A percentile compares a stretch with the other conserved stretches of the same genome.
phyloP scores from a whole-genome alignment of 176 grass and related monocot genomes.

The Hsuehochloa calcarea region DNA sequence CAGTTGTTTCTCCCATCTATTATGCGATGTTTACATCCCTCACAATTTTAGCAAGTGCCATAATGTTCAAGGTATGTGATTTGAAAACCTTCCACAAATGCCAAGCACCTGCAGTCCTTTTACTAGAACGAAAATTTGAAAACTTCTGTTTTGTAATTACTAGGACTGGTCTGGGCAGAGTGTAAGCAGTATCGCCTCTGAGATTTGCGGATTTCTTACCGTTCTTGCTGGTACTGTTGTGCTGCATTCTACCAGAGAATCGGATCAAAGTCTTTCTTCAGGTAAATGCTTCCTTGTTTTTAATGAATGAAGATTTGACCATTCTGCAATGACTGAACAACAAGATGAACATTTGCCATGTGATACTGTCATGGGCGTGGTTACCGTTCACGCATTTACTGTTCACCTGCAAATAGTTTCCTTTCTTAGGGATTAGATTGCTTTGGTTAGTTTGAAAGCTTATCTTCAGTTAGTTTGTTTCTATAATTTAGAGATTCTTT shows the following conservation, averaged over 20 bases:
- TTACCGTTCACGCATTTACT: no score
- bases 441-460: no score
- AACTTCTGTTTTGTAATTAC: conserved; percentile 9
- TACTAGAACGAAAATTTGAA: not conserved
- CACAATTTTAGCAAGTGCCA: conserved; percentile 94
- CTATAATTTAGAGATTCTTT: no score
- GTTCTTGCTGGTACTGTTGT: conserved; percentile 84
- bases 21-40: conserved; percentile 98
- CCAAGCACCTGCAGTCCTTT: not conserved
- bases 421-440: no score
- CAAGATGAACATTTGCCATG: conserved; percentile 5
- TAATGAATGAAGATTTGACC: not conserved
- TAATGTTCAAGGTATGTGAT: conserved; percentile 91
- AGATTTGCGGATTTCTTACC: conserved; percentile 90
- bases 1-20: conserved; percentile 95
- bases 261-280: conserved; percentile 59
- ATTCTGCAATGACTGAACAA: not conserved
- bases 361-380: no score
- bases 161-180: conserved; percentile 98
- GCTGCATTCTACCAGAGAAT: conserved; percentile 85
- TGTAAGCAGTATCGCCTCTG: conserved; percentile 79
- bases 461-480: no score
- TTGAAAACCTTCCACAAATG: not conserved
- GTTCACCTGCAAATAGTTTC: no score
- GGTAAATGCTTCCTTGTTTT: conserved; percentile 38